Evolutionary conservation across 2,329 filamentous ascomycete species (phyloP).

Genomic region (Teratosphaeria destructans): DNA sequence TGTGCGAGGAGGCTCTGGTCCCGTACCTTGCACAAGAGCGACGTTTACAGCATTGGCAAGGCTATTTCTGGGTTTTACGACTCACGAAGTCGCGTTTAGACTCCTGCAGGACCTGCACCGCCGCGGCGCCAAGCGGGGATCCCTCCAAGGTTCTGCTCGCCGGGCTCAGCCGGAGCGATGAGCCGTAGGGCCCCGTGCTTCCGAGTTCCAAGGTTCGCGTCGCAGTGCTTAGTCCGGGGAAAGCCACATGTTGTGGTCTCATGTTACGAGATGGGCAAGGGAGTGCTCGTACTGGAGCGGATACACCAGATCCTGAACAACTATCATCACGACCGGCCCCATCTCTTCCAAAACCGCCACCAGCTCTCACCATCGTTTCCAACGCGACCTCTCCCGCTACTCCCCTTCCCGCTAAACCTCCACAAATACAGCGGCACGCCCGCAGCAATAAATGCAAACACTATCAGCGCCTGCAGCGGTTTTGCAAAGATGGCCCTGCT

Average conservation of each 20-base stretch:
- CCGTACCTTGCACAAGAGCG: neutral
- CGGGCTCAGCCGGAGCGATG: too few species aligned
- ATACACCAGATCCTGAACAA: neutral
- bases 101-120: too few species aligned
- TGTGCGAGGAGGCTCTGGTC: neutral
- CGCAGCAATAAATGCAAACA: conserved; percentile 71
- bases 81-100: neutral
- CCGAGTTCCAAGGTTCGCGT: too few species aligned
- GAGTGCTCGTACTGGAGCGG: neutral
- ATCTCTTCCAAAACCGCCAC: conserved; percentile 36
- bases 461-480: conserved; percentile 79
- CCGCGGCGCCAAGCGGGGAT: too few species aligned
- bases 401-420: conserved; percentile 55
- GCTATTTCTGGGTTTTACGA: neutral
- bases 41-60: neutral
- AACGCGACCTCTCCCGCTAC: conserved; percentile 20
- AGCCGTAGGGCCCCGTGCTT: too few species aligned
- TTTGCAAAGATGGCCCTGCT: conserved; percentile 82
- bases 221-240: too few species aligned
- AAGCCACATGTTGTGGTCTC: too few species aligned
- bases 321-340: conserved; percentile 19
- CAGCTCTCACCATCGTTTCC: conserved; percentile 15
- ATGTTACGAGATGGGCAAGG: neutral
- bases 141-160: too few species aligned
- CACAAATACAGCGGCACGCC: conserved; percentile 86